Evolutionary conservation across 495 filamentous ascomycete species (phyloP), one percentile per base, ranked within the genome.

Genomic region (Aeminium ludgeri): DNA sequence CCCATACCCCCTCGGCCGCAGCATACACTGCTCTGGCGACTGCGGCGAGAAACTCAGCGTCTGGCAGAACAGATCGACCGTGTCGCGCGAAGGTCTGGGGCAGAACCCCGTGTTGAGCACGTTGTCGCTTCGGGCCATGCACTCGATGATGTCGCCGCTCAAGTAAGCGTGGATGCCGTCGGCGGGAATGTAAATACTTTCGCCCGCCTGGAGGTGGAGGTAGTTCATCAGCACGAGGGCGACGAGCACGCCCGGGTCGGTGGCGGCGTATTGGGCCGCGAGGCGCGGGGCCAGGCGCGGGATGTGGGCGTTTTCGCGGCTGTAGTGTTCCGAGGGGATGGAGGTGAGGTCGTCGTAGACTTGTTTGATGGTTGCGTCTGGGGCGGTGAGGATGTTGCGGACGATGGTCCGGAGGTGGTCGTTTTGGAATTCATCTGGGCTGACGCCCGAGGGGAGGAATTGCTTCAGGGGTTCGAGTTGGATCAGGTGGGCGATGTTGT

Each of bases 81-180:
- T 70, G 44, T 82, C 68, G 20, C 77, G 64, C 18, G 79, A 69
- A 0, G 71, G 62, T 0, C 62, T 63, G 1, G 79, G 78, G 50
- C 78, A 84, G 64, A 86, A 82, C 0, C 81, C 80, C 2, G 69
- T 70, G 45, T 80, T 81, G 10, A 86, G 64, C 18, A 87, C 80
- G 40, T 86, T 84, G 59, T 86, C 78, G 25, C 70, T 78, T 16
- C 82, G 73, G 2, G 80, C 81, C 81, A 89, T 86, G 61, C 82
- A 85, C 55, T 86, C 80, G 41, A 89, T 72, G 35, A 86, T 82
- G 56, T 85, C 77, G 0, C 83, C 83, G 33, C 69, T 68, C 2
- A 86, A 57, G 54, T 85, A 86, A 1, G 80, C 80, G 50, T 86
- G 79, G 39, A 85, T 80, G 13, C 76, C 79, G 46, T 86, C 78